A percentile compares a stretch with the other conserved stretches of the same genome.
phyloP scores from a whole-genome alignment of 2,329 filamentous ascomycete species.

The Rhytidhysteron rufulum region DNA sequence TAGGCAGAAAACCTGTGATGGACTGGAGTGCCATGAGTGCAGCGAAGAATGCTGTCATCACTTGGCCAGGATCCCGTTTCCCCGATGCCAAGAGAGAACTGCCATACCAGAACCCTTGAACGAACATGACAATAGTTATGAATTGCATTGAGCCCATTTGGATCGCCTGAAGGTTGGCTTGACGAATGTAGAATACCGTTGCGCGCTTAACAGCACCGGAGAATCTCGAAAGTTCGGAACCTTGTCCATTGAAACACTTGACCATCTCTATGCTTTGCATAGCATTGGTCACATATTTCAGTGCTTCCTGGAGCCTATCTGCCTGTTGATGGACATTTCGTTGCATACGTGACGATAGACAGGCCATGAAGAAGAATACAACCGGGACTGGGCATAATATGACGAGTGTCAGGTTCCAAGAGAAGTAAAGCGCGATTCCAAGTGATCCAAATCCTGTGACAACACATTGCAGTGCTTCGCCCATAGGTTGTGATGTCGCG shows the following conservation, averaged over 20 bases:
- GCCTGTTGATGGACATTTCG: conserved; percentile 67
- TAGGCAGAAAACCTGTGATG: conserved; percentile 69
- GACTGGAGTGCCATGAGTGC: conserved; percentile 73
- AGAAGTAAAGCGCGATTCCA: conserved; percentile 69
- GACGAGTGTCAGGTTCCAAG: conserved; percentile 80
- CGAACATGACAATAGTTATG: conserved; percentile 74
- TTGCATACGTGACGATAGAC: conserved; percentile 60
- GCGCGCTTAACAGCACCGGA: conserved; percentile 53
- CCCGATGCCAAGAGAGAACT: conserved; percentile 63
- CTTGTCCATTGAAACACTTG: conserved; percentile 77
- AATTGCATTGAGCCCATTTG: conserved; percentile 73
- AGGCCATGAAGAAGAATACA: conserved; percentile 56
- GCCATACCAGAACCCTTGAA: conserved; percentile 88
- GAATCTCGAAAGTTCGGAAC: conserved; percentile 67
- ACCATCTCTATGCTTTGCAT: conserved; percentile 76
- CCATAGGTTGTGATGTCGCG: conserved; percentile 75
- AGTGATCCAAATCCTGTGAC: conserved; percentile 65
- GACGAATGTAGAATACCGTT: conserved; percentile 60
- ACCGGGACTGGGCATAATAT: conserved; percentile 71
- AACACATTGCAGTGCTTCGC: conserved; percentile 61
- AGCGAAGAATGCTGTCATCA: conserved; percentile 83
- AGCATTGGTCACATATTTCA: conserved; percentile 67
- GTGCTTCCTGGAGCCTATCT: conserved; percentile 61
- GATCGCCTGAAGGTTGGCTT: conserved; percentile 64
- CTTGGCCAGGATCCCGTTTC: conserved; percentile 57